Conservation (phyloP, 2,329 filamentous ascomycete genomes). For the Fusarium graminum region DNA sequence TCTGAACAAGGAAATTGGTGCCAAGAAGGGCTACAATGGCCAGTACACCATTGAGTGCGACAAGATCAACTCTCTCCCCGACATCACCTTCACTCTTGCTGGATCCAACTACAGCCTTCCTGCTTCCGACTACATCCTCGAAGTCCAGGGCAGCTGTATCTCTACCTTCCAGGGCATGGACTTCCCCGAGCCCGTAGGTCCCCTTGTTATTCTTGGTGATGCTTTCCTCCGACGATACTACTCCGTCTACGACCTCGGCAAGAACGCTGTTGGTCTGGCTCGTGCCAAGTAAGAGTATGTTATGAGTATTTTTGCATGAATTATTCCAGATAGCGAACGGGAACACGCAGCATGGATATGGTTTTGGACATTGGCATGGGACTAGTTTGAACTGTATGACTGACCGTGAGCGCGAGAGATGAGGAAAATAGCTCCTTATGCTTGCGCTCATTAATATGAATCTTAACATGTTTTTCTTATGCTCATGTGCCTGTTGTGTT, state of each 20-base stretch:
- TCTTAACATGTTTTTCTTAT: conserved; percentile 24
- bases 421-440: conserved; percentile 27
- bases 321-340: conserved; percentile 40
- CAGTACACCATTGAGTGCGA: conserved; percentile 95
- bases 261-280: conserved; percentile 88
- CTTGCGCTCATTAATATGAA: conserved; percentile 46
- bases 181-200: conserved; percentile 86
- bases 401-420: conserved; percentile 17
- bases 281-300: conserved; percentile 72
- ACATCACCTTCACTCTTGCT: conserved; percentile 89
- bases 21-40: conserved; percentile 97
- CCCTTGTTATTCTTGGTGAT: conserved; percentile 94
- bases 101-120: conserved; percentile 94
- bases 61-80: conserved; percentile 85
- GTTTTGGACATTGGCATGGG: conserved; percentile 37
- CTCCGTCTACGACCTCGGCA: conserved; percentile 95
- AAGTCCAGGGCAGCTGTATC: conserved; percentile 95
- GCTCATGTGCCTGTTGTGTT: conserved; percentile 2
- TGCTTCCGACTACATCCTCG: conserved; percentile 93
- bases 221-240: conserved; percentile 89
- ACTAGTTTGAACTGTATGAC: conserved; percentile 38
- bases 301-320: conserved; percentile 30
- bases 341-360: conserved; percentile 36
- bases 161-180: conserved; percentile 98
- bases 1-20: conserved; percentile 96